Percentiles rank a stretch among this genome's conserved stretches.
Evolutionary conservation across 441 rosid genomes (phyloP).

Genomic region (Melastoma candidum): DNA sequence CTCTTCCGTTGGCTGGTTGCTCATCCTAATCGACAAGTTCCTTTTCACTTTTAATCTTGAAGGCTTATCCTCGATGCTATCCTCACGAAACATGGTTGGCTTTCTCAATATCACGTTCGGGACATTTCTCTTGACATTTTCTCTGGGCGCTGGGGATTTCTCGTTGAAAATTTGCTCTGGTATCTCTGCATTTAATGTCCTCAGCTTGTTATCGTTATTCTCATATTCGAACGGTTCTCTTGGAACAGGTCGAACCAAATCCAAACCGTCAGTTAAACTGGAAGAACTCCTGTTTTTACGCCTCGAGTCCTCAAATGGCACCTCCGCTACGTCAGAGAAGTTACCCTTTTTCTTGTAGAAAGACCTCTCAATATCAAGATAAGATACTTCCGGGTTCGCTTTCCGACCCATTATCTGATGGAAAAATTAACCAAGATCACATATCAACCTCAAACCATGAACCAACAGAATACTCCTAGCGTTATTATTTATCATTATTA

Average conservation of each 20-base stretch:
- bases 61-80: slow-evolving; percentile 42
- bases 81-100: slow-evolving; percentile 46
- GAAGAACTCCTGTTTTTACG: slow-evolving; percentile 30
- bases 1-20: slow-evolving; percentile 36
- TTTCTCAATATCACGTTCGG: slow-evolving; percentile 85
- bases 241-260: slow-evolving; percentile 62
- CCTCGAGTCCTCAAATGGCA: slow-evolving; percentile 50
- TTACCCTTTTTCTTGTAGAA: slow-evolving; percentile 76
- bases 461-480: neutral
- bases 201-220: slow-evolving; percentile 25
- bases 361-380: slow-evolving; percentile 62
- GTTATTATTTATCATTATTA: neutral
- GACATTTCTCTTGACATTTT: slow-evolving; percentile 32
- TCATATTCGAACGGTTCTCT: slow-evolving; percentile 54
- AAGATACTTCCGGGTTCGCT: slow-evolving; percentile 65
- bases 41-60: slow-evolving; percentile 49
- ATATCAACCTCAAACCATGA: neutral
- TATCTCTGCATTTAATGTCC: slow-evolving; percentile 27
- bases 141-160: slow-evolving; percentile 11
- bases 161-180: slow-evolving; percentile 22
- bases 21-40: slow-evolving; percentile 59
- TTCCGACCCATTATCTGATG: slow-evolving; percentile 70
- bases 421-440: slow-evolving; percentile 8
- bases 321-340: slow-evolving; percentile 37
- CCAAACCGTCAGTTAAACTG: slow-evolving; percentile 40